Evolutionary conservation across 2,329 filamentous ascomycete genomes (phyloP), one percentile per base, ranked within the genome.

Genomic region (Pezicula radicicola): DNA sequence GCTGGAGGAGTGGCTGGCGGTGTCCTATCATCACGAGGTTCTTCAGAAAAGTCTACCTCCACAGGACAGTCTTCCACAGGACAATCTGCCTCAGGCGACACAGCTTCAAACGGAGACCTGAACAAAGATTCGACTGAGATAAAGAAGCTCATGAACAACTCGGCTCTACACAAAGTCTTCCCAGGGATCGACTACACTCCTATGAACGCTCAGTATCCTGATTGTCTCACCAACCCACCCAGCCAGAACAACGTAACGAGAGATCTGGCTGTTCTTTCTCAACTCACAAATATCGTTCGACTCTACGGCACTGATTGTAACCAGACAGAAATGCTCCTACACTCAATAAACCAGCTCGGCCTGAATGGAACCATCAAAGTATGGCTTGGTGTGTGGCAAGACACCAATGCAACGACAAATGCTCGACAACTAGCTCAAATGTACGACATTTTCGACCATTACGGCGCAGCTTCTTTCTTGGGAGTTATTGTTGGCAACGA

Each of bases 221-320:
- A 86, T 37, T 97, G 93, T 70, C 58, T 92, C 30, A 73, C 79
- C 50, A 80, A 86, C 60, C 89, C 89, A 1, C 88, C 93, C 0
- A 92, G 87, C 33, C 93, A 97, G 67, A 96, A 97, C 73, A 97
- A 97, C 67, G 79, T 97, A 59, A 97, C 94, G 0, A 84, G 90
- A 49, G 93, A 97, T 67, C 75, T 97, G 53, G 93, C 94, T 1
- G 86, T 97, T 9, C 83, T 97, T 48, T 91, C 89, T 12, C 91
- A 96, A 68, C 77, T 97, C 41, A 96, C 91, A 54, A 92, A 96
- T 67, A 86, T 85, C 3, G 81, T 97, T 45, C 87, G 93, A 7
- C 77, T 97, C 1, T 97, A 97, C 68, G 93, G 93, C 46, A 97
- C 91, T 12, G 93, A 97, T 72, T 97, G 93, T 78, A 97, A 97